Evolutionary conservation across 2,329 filamentous ascomycete species (phyloP), one percentile per base, ranked within the genome.

Genomic region (Chalaropsis ovoidea): DNA sequence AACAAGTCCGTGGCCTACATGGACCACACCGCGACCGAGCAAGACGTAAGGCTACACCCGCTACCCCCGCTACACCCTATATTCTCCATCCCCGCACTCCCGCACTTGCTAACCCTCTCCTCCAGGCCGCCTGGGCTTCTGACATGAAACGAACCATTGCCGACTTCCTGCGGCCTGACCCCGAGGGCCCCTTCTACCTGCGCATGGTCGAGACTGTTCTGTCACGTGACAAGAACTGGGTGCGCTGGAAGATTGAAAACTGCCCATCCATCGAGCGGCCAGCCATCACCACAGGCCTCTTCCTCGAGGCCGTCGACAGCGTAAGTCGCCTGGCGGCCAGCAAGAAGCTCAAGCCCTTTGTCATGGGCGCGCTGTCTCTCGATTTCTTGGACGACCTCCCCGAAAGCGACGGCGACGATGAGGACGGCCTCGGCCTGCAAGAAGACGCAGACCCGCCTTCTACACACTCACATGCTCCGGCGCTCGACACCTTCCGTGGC

Each of bases 131-230:
- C 78, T 99, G 94, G 94, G 90, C 87, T 47, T 80, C 79, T 63
- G 82, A 86, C 63, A 96, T 88, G 78, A 91, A 91, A 72, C 82
- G 81, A 45, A 80, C 81, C 6, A 95, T 97, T 71, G 88, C 88
- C 67, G 84, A 85, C 67, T 96, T 96, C 75, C 82, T 99, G 66
- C 88, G 88, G 72, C 82, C 86, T 70, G 89, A 89, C 22, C 77
- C 81, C 52, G 92, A 95, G 72, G 94, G 94, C 39, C 89, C 90
- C 69, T 95, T 95, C 75, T 99, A 97, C 75, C 88, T 91, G 76
- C 87, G 94, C 47, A 95, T 97, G 84, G 91, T 99, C 41, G 93
- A 97, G 74, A 97, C 92, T 13, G 93, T 99, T 41, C 83, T 99
- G 39, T 90, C 90, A 27, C 83, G 94, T 69, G 94, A 99, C 75